These are phyloP conservation scores for Arthrobotrys megalospora DNA, from an alignment of 2,329 filamentous ascomycete species.

Conservation along the genomic window DNA sequence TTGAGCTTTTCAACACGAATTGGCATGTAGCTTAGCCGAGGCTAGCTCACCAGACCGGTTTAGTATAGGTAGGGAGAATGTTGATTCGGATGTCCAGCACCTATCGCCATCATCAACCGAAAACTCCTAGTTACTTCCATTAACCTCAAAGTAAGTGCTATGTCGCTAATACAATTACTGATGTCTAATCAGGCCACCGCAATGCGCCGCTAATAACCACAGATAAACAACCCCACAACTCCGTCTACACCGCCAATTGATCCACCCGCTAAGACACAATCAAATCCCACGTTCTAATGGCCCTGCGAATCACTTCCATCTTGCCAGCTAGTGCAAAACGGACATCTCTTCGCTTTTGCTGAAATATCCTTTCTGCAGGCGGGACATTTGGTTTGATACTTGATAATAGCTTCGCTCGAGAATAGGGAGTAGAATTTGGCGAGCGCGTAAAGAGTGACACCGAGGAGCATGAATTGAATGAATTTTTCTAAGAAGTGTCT, in stretches of 20 bases:
- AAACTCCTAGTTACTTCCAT: background rate
- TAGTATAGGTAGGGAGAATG: too few relatives aligned
- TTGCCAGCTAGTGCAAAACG: conserved; percentile 57
- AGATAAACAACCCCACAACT: conserved; percentile 2
- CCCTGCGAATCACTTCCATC: conserved; percentile 43
- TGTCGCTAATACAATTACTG: background rate
- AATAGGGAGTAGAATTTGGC: conserved; percentile 76
- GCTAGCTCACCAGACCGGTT: too few relatives aligned
- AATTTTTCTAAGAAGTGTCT: conserved; percentile 76
- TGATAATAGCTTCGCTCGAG: conserved; percentile 78
- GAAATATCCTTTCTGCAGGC: conserved; percentile 74
- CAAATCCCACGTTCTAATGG: background rate
- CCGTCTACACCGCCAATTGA: background rate
- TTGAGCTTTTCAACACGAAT: too few relatives aligned
- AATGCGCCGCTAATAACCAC: background rate
- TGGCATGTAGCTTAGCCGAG: too few relatives aligned
- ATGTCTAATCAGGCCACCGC: background rate
- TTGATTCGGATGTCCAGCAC: conserved; percentile 1
- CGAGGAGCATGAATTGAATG: conserved; percentile 77
- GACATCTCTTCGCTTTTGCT: conserved; percentile 47
- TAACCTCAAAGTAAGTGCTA: background rate
- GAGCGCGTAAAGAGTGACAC: conserved; percentile 76
- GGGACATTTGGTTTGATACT: conserved; percentile 78
- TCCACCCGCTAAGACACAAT: background rate
- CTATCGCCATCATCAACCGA: background rate